A percentile compares a stretch with the other conserved stretches of the same genome.
phyloP scores from a whole-genome alignment of 805 yeast species.

The Dipodascopsis uninucleata region DNA sequence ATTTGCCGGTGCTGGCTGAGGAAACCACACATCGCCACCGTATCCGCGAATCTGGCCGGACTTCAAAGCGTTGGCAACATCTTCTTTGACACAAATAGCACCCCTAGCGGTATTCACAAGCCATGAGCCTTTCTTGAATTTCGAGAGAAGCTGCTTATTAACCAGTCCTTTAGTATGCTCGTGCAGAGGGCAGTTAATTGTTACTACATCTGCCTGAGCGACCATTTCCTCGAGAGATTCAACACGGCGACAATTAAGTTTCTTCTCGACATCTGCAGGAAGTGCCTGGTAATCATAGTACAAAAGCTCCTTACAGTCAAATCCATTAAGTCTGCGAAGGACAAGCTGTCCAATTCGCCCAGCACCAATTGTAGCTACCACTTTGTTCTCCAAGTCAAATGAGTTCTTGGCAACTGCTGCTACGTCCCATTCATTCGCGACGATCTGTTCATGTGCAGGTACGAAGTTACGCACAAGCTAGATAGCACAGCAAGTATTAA shows the following conservation, averaged over 20 bases:
- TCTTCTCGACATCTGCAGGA: conserved; percentile 54
- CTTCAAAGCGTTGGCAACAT: conserved; percentile 67
- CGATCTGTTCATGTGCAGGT: conserved; percentile 70
- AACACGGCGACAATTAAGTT: conserved; percentile 63
- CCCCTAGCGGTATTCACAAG: conserved; percentile 80
- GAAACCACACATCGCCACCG: conserved; percentile 83
- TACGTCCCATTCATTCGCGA: conserved; percentile 65
- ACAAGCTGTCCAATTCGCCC: conserved; percentile 80
- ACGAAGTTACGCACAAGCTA: conserved; percentile 67
- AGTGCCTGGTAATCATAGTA: conserved; percentile 74
- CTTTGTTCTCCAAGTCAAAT: conserved; percentile 72
- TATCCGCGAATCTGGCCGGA: conserved; percentile 71
- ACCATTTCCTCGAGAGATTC: conserved; percentile 56
- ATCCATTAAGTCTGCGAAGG: conserved; percentile 65
- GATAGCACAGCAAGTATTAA: background rate
- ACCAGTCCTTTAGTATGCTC: conserved; percentile 64
- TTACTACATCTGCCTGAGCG: conserved; percentile 63
- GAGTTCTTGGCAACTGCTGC: conserved; percentile 71
- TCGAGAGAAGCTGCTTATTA: conserved; percentile 60
- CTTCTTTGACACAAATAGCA: conserved; percentile 69
- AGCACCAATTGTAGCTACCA: conserved; percentile 74
- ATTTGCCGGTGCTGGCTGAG: conserved; percentile 75
- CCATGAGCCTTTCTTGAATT: conserved; percentile 71
- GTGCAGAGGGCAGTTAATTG: conserved; percentile 75
- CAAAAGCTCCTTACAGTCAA: conserved; percentile 68